Percentiles rank a stretch among this genome's conserved stretches.
phyloP scores from a whole-genome alignment of 768 basidiomycete species.

The Rhodocollybia butyracea region DNA sequence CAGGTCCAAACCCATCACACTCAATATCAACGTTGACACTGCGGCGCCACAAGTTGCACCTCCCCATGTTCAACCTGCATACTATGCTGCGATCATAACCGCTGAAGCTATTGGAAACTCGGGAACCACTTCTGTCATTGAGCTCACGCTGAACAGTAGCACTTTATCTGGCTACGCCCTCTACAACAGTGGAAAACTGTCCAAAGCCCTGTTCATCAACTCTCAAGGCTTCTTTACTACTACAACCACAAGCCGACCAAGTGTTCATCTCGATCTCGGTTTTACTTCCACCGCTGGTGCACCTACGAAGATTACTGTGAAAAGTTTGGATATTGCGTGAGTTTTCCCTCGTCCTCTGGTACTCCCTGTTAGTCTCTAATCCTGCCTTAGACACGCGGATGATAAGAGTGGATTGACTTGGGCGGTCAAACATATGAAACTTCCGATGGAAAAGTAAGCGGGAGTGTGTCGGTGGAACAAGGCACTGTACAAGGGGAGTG shows the following conservation, averaged over 20 bases:
- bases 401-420: constrained; percentile 34
- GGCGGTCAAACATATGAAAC: constrained; percentile 37
- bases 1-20: constrained; percentile 62
- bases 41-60: constrained; percentile 43
- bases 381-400: constrained; percentile 41
- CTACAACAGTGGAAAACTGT: constrained; percentile 42
- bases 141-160: constrained; percentile 45
- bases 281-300: constrained; percentile 26
- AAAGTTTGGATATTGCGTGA: constrained; percentile 47
- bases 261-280: constrained; percentile 38
- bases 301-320: constrained; percentile 37
- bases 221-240: constrained; percentile 44
- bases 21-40: constrained; percentile 56
- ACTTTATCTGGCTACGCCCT: constrained; percentile 60
- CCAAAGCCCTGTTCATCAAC: constrained; percentile 57
- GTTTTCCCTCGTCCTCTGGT: not conserved
- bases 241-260: constrained; percentile 28
- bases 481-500: constrained; percentile 20
- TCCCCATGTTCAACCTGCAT: constrained; percentile 63
- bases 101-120: constrained; percentile 53
- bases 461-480: constrained; percentile 14
- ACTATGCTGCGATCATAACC: constrained; percentile 62
- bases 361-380: not conserved
- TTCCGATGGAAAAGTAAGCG: constrained; percentile 23
- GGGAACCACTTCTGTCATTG: constrained; percentile 38